Evolutionary conservation across 495 filamentous ascomycete genomes (phyloP).

Genomic region (Diplogelasinospora grovesii): DNA sequence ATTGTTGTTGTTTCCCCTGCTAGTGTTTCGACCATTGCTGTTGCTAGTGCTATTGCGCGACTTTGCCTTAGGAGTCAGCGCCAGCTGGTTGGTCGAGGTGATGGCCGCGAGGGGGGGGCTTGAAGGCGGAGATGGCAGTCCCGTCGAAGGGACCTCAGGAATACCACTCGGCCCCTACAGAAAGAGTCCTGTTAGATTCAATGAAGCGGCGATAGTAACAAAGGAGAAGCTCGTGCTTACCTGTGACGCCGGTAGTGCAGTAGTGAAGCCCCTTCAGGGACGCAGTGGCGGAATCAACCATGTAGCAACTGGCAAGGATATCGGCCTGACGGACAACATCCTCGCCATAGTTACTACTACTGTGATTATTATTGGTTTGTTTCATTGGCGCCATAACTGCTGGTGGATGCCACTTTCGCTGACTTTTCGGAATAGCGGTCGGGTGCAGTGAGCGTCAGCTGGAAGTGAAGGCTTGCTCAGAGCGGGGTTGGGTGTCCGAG

Average conservation of each 20-base stretch:
- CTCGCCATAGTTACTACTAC: slow-evolving; percentile 64
- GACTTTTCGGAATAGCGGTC: slow-evolving; percentile 1
- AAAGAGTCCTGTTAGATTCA: too few species aligned
- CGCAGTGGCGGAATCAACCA: slow-evolving; percentile 46
- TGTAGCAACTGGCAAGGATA: slow-evolving; percentile 82
- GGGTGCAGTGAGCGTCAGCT: too few species aligned
- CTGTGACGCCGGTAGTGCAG: slow-evolving; percentile 67
- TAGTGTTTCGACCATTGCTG: slow-evolving; percentile 13
- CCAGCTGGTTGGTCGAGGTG: slow-evolving; percentile 53
- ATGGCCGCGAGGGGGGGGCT: slow-evolving; percentile 75
- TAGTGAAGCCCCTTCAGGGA: slow-evolving; percentile 77
- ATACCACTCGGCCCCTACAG: slow-evolving; percentile 94
- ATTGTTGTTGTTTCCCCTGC: slow-evolving; percentile 19
- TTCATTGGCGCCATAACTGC: slow-evolving; percentile 53
- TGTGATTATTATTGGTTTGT: slow-evolving; percentile 59
- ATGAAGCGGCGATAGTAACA: too few species aligned
- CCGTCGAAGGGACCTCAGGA: slow-evolving; percentile 86
- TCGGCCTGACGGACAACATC: slow-evolving; percentile 51
- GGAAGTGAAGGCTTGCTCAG: too few species aligned
- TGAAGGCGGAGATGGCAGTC: slow-evolving; percentile 66
- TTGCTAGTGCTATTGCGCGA: slow-evolving; percentile 28
- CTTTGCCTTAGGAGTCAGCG: slow-evolving; percentile 48
- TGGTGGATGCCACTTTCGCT: slow-evolving; percentile 32
- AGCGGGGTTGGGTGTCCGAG: too few species aligned
- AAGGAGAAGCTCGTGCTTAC: too few species aligned